A percentile compares a stretch with the other conserved stretches of the same genome.
Conservation (phyloP, 345 rosid genomes). For the Brassica cretica region DNA sequence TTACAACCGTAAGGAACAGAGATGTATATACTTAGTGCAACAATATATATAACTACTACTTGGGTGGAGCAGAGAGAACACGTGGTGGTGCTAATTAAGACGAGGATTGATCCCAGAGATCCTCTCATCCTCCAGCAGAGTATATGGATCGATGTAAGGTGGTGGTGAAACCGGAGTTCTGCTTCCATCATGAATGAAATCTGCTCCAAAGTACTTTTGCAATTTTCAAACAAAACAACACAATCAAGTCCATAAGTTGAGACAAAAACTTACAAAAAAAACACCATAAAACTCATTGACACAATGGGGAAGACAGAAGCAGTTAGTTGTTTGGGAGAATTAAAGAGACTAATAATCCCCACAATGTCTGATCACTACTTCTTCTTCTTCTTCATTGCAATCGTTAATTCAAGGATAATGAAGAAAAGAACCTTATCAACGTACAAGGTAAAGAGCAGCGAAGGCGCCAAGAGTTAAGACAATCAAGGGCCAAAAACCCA, state of each 20-base stretch:
- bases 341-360: neutral
- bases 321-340: neutral
- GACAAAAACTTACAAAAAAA: neutral
- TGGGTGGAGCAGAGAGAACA: neutral
- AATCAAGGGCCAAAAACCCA: constrained; percentile 84
- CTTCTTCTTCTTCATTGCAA: neutral
- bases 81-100: constrained; percentile 42
- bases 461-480: constrained; percentile 64
- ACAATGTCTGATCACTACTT: neutral
- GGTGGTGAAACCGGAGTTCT: constrained; percentile 48
- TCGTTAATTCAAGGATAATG: neutral
- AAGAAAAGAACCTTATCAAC: constrained; percentile 26
- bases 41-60: neutral
- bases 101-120: constrained; percentile 62
- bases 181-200: constrained; percentile 71
- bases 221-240: constrained; percentile 17
- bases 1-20: neutral
- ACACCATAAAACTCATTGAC: neutral
- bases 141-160: constrained; percentile 63
- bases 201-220: constrained; percentile 67
- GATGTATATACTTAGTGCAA: constrained; percentile 5
- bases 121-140: constrained; percentile 79
- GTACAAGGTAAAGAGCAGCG: constrained; percentile 78
- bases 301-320: neutral
- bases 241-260: constrained; percentile 1